phyloP scores from a whole-genome alignment of 2,329 filamentous ascomycete genomes.

The Penicillium sp. region DNA sequence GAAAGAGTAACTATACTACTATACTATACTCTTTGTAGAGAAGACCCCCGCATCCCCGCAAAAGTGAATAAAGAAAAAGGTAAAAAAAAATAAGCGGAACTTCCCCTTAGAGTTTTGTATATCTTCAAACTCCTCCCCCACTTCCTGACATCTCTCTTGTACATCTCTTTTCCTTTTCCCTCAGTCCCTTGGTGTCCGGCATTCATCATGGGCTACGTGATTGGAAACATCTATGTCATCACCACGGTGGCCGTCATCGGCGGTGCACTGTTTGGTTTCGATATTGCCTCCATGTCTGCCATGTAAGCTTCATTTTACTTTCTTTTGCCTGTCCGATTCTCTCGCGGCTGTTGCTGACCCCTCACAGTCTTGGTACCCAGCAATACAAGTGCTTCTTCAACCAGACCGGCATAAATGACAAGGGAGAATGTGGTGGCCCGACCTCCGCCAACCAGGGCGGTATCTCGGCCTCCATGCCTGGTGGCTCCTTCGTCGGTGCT shows the following conservation, averaged over 20 bases:
- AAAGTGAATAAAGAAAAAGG: background rate
- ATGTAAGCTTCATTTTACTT: constrained; percentile 33
- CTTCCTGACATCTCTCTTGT: background rate
- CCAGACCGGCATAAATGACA: constrained; percentile 41
- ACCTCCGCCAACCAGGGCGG: constrained; percentile 56
- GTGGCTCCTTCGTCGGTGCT: constrained; percentile 62
- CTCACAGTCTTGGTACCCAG: constrained; percentile 53
- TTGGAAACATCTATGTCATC: constrained; percentile 57
- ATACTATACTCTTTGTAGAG: no score
- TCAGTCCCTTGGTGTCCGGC: background rate
- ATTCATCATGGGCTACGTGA: constrained; percentile 31
- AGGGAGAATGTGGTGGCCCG: constrained; percentile 41
- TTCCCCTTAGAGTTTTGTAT: background rate
- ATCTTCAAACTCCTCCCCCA: background rate
- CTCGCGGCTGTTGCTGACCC: background rate
- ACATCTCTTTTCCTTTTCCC: background rate
- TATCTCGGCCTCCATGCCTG: constrained; percentile 69
- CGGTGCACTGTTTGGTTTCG: constrained; percentile 70
- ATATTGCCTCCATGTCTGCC: constrained; percentile 69
- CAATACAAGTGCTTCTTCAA: constrained; percentile 69
- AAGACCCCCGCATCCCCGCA: background rate
- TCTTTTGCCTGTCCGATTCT: background rate
- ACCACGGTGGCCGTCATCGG: constrained; percentile 57
- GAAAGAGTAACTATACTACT: no score
- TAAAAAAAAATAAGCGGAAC: background rate